A percentile compares a stretch with the other conserved stretches of the same genome.
These are phyloP conservation scores for Cinnamomum micranthum DNA, from an alignment of 164 flowering plant species.

Conservation along the genomic window DNA sequence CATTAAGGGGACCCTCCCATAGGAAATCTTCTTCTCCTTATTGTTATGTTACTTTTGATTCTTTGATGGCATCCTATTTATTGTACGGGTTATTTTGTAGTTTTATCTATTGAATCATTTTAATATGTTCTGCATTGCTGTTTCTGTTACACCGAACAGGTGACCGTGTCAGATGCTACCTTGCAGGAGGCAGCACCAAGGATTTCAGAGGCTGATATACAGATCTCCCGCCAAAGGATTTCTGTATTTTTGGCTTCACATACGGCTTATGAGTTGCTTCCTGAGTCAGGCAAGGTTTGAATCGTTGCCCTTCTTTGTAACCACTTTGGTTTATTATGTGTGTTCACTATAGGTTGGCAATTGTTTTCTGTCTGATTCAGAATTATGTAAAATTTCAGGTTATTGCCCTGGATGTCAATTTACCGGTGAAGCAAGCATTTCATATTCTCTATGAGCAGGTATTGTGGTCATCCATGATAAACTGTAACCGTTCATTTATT, in stretches of 20 bases:
- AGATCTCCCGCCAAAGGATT: conserved; percentile 64
- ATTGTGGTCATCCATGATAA: conserved; percentile 9
- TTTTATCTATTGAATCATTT: not conserved
- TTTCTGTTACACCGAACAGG: conserved; percentile 29
- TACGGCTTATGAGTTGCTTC: conserved; percentile 84
- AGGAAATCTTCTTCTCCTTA: too few species aligned
- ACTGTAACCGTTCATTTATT: not conserved
- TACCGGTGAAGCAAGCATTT: conserved; percentile 95
- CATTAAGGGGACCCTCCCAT: too few species aligned
- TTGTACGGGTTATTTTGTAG: too few species aligned
- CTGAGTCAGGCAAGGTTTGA: conserved; percentile 87
- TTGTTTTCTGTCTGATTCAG: not conserved
- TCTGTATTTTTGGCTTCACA: conserved; percentile 65
- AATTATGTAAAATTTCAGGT: conserved; percentile 40
- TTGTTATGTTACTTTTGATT: too few species aligned
- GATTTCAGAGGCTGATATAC: conserved; percentile 62
- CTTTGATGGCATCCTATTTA: too few species aligned
- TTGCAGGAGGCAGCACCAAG: conserved; percentile 44
- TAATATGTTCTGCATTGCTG: not conserved
- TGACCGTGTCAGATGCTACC: conserved; percentile 38
- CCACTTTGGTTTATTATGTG: not conserved
- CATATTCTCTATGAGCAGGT: conserved; percentile 94
- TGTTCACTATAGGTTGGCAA: not conserved
- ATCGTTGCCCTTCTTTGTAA: conserved; percentile 24
- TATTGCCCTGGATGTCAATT: conserved; percentile 71